These are phyloP conservation scores for Hymenoscyphus linearis DNA, from an alignment of 2,329 filamentous ascomycete genomes.

Conservation along the genomic window DNA sequence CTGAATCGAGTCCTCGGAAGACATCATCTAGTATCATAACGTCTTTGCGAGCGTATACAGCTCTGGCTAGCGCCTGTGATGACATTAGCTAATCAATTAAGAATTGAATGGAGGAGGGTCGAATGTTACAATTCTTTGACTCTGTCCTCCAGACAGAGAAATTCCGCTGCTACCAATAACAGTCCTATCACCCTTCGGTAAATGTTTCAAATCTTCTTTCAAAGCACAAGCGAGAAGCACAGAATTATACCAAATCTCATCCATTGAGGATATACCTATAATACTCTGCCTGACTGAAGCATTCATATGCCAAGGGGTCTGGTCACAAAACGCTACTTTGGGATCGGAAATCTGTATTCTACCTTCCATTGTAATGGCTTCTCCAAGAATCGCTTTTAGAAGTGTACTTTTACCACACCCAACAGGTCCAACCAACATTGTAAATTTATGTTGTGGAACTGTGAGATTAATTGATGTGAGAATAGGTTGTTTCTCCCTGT, in stretches of 20 bases:
- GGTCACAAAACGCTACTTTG: conserved; percentile 38
- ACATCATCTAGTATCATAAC: conserved; percentile 24
- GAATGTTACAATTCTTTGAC: conserved; percentile 20
- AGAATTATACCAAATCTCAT: conserved; percentile 27
- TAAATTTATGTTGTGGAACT: conserved; percentile 12
- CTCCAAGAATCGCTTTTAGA: conserved; percentile 28
- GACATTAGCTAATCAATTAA: neutral
- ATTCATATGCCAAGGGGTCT: conserved; percentile 41
- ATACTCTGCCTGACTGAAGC: conserved; percentile 38
- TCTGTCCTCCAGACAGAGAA: conserved; percentile 29
- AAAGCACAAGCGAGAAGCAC: conserved; percentile 25
- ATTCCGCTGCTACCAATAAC: conserved; percentile 31
- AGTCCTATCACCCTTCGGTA: conserved; percentile 26
- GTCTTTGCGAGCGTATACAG: conserved; percentile 32
- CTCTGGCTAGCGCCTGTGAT: conserved; percentile 56
- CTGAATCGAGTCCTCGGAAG: conserved; percentile 21
- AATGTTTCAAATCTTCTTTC: conserved; percentile 19
- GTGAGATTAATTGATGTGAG: conserved; percentile 15
- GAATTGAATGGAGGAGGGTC: neutral
- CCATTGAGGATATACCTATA: conserved; percentile 27
- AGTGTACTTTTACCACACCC: conserved; percentile 31
- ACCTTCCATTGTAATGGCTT: conserved; percentile 13
- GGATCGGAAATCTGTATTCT: conserved; percentile 9
- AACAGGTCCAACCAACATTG: conserved; percentile 30
- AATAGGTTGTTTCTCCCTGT: neutral